Percentiles rank a stretch among this genome's conserved stretches.
Evolutionary conservation across 345 rosid species (phyloP).

Genomic region (Pseudoturritis turrita): DNA sequence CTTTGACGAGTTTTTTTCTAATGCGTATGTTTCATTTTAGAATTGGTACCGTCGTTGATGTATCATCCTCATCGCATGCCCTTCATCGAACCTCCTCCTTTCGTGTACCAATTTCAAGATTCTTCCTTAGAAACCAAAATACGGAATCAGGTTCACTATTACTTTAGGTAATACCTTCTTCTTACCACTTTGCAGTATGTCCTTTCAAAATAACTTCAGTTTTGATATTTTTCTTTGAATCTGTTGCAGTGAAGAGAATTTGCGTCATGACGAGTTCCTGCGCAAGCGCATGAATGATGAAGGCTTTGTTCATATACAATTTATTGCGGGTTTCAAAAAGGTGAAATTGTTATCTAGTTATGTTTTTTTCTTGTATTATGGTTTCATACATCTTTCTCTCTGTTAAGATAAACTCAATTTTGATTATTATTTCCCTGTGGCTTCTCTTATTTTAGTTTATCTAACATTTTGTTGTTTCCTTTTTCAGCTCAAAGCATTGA

Average conservation of each 20-base stretch:
- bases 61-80: slow-evolving; percentile 39
- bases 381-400: neutral
- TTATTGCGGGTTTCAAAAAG: slow-evolving; percentile 67
- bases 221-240: neutral
- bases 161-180: slow-evolving; percentile 52
- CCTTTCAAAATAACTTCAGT: neutral
- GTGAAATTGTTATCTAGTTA: slow-evolving; percentile 34
- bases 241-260: slow-evolving; percentile 56
- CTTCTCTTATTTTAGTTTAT: neutral
- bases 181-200: neutral
- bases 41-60: slow-evolving; percentile 23
- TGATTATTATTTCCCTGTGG: neutral
- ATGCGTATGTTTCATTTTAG: slow-evolving; percentile 27
- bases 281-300: slow-evolving; percentile 72
- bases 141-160: slow-evolving; percentile 58
- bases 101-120: slow-evolving; percentile 35
- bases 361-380: neutral
- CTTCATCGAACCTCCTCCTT: slow-evolving; percentile 35
- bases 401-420: neutral
- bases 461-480: neutral
- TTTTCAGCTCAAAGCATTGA: slow-evolving; percentile 50
- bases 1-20: neutral
- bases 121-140: slow-evolving; percentile 40
- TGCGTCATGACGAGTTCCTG: slow-evolving; percentile 52
- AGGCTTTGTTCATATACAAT: slow-evolving; percentile 68